These are phyloP conservation scores for Reutealis trisperma DNA, from an alignment of 345 rosid species.

Conservation along the genomic window DNA sequence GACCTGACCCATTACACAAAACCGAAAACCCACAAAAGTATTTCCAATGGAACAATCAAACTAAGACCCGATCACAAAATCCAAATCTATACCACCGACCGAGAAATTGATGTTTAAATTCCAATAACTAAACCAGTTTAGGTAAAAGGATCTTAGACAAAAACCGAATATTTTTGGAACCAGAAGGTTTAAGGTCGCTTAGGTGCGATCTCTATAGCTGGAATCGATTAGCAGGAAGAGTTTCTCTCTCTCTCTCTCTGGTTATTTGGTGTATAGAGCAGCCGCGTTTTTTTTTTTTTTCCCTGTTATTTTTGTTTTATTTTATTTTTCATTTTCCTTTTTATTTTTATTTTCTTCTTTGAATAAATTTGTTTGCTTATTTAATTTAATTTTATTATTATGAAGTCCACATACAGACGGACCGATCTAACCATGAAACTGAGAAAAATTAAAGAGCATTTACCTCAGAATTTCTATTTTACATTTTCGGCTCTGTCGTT, in stretches of 20 bases:
- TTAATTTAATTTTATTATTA: background rate
- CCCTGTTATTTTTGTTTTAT: conserved; percentile 14
- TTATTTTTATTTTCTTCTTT: conserved; percentile 6
- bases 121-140: conserved; percentile 5
- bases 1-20: conserved; percentile 19
- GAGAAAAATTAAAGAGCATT: background rate
- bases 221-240: conserved; percentile 42
- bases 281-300: conserved; percentile 47
- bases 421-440: conserved; percentile 6
- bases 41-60: conserved; percentile 37
- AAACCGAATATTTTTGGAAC: background rate
- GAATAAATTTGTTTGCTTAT: background rate
- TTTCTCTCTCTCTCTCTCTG: conserved; percentile 45
- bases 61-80: conserved; percentile 39
- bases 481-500: background rate
- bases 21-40: conserved; percentile 33
- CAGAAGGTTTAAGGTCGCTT: conserved; percentile 20
- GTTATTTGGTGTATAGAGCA: conserved; percentile 45
- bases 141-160: conserved; percentile 5
- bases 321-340: conserved; percentile 3
- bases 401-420: conserved; percentile 18
- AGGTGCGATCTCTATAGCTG: conserved; percentile 49
- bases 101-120: background rate
- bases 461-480: background rate
- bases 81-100: conserved; percentile 21